Conservation (phyloP, 2,329 filamentous ascomycete genomes). For the Colletotrichum acutatum region DNA sequence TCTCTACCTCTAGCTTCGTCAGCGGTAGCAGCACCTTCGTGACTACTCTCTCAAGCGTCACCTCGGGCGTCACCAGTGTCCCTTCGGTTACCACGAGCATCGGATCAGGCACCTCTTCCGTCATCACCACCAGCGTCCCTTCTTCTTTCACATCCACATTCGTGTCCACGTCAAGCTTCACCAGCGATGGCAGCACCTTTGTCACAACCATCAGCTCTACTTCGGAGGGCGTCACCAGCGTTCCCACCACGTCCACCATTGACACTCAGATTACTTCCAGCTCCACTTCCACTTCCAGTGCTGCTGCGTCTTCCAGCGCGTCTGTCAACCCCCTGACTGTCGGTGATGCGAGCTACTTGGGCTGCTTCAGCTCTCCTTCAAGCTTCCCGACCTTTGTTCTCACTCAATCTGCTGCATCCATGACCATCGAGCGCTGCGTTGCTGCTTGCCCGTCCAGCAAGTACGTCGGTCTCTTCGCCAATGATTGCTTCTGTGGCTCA, state of each 20-base stretch:
- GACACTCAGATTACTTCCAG: background rate
- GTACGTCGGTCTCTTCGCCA: constrained; percentile 5
- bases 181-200: background rate
- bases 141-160: background rate
- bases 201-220: background rate
- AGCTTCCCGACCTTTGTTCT: constrained; percentile 42
- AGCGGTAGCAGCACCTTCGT: background rate
- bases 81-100: background rate
- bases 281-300: background rate
- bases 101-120: background rate
- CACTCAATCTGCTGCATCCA: constrained; percentile 27
- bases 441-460: constrained; percentile 36
- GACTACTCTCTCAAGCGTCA: background rate
- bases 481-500: constrained; percentile 38
- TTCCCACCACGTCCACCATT: background rate
- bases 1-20: background rate
- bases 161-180: background rate
- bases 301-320: background rate
- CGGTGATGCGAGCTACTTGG: constrained; percentile 39
- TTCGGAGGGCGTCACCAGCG: background rate
- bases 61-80: background rate
- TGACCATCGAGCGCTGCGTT: constrained; percentile 41
- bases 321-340: constrained; percentile 12
- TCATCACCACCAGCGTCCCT: background rate
- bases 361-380: constrained; percentile 41